Base-by-base conservation (phyloP, 2,329 filamentous ascomycete species). In the Amauroascus verrucosus region DNA sequence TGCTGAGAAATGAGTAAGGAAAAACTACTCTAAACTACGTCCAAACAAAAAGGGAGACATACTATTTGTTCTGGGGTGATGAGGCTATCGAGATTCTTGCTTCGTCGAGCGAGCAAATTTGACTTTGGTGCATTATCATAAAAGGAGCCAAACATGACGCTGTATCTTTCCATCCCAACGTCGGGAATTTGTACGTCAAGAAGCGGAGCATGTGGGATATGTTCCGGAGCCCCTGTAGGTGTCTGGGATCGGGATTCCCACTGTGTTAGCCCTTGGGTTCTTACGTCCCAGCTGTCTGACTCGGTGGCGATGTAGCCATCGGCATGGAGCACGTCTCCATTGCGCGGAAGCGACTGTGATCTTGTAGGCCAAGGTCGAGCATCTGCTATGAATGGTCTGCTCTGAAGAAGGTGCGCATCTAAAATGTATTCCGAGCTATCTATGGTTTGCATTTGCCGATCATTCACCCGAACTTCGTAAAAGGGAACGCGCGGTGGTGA, bases 101-200 rank as follows among this genome's bases (percentile, higher is more conserved):
- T 70, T 41, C 67, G 63, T 53, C 69, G 63, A 48, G 65, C 62
- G 53, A 70, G 59, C 50, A 67, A 26, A 8, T 44, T 60, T 5
- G 68, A 61, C 32, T 64, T 59, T 30, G 64, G 59, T 56, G 65
- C 56, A 80, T 66, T 64, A 32, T 62, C 78, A 24, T 95, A 72
- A 6, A 96, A 75, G 35, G 79, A 80, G 53, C 84, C 82, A 64
- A 97, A 96, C 90, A 96, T 96, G 59, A 96, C 80, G 61, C 89
- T 95, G 61, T 95, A 97, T 47, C 91, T 77, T 65, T 96, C 91
- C 77, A 97, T 76, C 57, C 85, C 81, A 53, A 86, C 77, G 48
- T 80, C 79, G 0, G 91, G 90, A 54, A 96, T 93, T 50, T 90
- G 81, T 14, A 96, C 78, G 61, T 89, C 77, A 18, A 96, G 72